Evolutionary conservation across 2,329 filamentous ascomycete species (phyloP).

Genomic region (Cladosporium sp.): DNA sequence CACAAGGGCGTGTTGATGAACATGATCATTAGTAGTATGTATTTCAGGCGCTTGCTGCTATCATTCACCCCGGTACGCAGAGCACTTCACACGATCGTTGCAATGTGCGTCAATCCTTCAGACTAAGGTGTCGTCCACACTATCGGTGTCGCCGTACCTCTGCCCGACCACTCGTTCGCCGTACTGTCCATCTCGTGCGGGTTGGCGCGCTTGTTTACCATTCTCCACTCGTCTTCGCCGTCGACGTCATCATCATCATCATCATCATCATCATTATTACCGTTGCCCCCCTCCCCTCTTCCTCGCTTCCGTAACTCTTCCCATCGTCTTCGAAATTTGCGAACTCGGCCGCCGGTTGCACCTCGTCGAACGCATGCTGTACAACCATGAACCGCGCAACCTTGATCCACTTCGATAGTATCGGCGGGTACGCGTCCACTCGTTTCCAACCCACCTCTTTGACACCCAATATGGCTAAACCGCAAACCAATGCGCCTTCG

Average conservation of each 20-base stretch:
- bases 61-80: too few relatives aligned
- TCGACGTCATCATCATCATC: neutral
- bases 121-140: too few relatives aligned
- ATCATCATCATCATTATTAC: neutral
- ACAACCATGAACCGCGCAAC: slow-evolving; percentile 21
- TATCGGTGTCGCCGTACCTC: neutral
- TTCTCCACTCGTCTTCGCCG: neutral
- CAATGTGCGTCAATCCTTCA: too few relatives aligned
- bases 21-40: too few relatives aligned
- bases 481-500: slow-evolving; percentile 20
- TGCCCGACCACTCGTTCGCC: neutral
- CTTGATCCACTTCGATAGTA: slow-evolving; percentile 23
- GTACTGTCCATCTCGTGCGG: neutral
- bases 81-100: too few relatives aligned
- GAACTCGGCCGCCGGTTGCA: neutral
- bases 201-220: neutral
- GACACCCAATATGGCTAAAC: slow-evolving; percentile 22
- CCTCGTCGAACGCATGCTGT: slow-evolving; percentile 15
- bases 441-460: slow-evolving; percentile 18
- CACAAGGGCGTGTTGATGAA: too few relatives aligned
- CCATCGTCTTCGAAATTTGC: neutral
- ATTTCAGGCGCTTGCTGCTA: too few relatives aligned
- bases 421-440: slow-evolving; percentile 18
- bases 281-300: neutral
- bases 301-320: neutral